Evolutionary conservation across 805 yeast species (phyloP).

Genomic region (Saccharomyces paradoxus): DNA sequence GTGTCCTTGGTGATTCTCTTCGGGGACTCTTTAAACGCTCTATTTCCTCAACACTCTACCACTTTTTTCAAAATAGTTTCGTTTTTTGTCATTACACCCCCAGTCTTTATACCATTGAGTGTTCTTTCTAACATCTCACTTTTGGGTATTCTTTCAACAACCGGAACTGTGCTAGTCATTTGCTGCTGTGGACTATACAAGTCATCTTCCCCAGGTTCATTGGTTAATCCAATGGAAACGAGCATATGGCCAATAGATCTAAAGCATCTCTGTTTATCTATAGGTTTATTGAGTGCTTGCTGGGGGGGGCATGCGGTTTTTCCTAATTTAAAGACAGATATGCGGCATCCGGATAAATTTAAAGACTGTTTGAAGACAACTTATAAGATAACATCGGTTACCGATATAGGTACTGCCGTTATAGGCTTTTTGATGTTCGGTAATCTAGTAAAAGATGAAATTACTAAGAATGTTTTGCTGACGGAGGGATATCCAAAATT

Average conservation of each 20-base stretch:
- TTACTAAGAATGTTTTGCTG: constrained; percentile 64
- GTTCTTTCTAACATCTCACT: constrained; percentile 61
- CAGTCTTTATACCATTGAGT: constrained; percentile 70
- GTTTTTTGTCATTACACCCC: constrained; percentile 67
- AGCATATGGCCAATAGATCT: constrained; percentile 53
- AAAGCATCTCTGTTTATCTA: constrained; percentile 46
- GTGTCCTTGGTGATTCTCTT: constrained; percentile 74
- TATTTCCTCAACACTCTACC: constrained; percentile 46
- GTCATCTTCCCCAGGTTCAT: constrained; percentile 62
- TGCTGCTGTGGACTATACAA: constrained; percentile 58
- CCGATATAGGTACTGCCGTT: constrained; percentile 57
- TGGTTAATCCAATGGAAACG: constrained; percentile 55
- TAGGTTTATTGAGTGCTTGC: constrained; percentile 69
- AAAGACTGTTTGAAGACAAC: constrained; percentile 46
- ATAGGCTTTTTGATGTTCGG: constrained; percentile 82
- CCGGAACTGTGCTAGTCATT: constrained; percentile 52
- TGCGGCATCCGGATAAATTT: constrained; percentile 58
- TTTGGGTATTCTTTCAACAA: constrained; percentile 63
- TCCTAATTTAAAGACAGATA: constrained; percentile 64
- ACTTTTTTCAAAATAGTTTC: constrained; percentile 58
- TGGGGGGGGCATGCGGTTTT: constrained; percentile 83
- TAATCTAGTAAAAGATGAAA: constrained; percentile 52
- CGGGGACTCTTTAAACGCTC: constrained; percentile 74
- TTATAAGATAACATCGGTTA: constrained; percentile 48
- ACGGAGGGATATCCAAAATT: constrained; percentile 62